A percentile compares a stretch with the other conserved stretches of the same genome.
Evolutionary conservation across 2,329 filamentous ascomycete species (phyloP).

Genomic region (Cladorrhinum sp.): DNA sequence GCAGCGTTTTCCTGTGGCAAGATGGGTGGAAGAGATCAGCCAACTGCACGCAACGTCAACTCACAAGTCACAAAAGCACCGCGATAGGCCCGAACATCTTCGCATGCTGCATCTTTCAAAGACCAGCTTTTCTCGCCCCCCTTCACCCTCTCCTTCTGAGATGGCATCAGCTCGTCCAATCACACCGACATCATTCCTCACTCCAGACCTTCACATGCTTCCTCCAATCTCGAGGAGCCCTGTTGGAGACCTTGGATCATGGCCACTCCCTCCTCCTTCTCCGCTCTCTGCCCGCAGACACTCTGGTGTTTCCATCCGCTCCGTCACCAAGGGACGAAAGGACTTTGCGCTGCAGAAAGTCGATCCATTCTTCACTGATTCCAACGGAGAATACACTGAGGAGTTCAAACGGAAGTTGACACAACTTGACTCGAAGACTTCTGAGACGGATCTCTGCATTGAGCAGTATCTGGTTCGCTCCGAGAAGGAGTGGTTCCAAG

Average conservation of each 20-base stretch:
- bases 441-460: slow-evolving; percentile 58
- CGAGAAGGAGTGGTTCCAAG: slow-evolving; percentile 64
- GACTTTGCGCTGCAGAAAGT: slow-evolving; percentile 63
- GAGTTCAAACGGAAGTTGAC: slow-evolving; percentile 56
- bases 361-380: slow-evolving; percentile 64
- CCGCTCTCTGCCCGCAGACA: slow-evolving; percentile 31
- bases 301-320: slow-evolving; percentile 52
- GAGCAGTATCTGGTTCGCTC: slow-evolving; percentile 62
- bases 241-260: not conserved
- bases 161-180: slow-evolving; percentile 8
- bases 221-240: slow-evolving; percentile 11
- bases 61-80: slow-evolving; percentile 39
- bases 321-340: slow-evolving; percentile 58
- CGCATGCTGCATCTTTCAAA: slow-evolving; percentile 8
- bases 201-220: slow-evolving; percentile 2
- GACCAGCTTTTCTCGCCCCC: slow-evolving; percentile 8
- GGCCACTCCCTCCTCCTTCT: slow-evolving; percentile 17
- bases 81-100: slow-evolving; percentile 22
- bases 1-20: slow-evolving; percentile 64
- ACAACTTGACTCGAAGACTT: slow-evolving; percentile 51
- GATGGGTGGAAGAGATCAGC: slow-evolving; percentile 63
- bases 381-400: slow-evolving; percentile 57
- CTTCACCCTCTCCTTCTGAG: slow-evolving; percentile 15
- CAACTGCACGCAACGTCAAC: slow-evolving; percentile 59
- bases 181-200: slow-evolving; percentile 14